Base-by-base conservation (phyloP, 768 basidiomycete species). In the Boletus vermiculosoides region DNA sequence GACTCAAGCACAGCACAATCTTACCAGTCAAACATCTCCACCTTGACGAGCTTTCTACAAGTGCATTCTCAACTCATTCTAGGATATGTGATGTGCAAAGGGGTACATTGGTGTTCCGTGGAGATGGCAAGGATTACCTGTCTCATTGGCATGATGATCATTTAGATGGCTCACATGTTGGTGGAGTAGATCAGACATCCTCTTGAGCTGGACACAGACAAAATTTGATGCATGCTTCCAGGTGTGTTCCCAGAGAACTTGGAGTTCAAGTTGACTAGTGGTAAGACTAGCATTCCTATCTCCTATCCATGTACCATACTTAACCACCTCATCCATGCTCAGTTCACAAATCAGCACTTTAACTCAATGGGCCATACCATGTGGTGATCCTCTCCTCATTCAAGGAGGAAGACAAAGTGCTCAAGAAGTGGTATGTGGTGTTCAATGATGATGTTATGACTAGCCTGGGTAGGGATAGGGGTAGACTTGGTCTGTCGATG, bases 111-210 rank as follows among this genome's bases (percentile, higher is more conserved):
- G 97, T 95, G 98, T 72, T 98, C 96, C 30, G 98, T 99, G 97
- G 97, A 99, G 77, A 99, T 99, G 97, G 97, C 97, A 1, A 97
- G 97, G 8, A 98, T 99, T 60, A 98, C 97, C 12, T 99, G 97
- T 75, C 78, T 98, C 51, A 98, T 97, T 0, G 97, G 97, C 40
- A 94, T 97, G 20, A 92, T 85, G 7, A 98, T 99, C 76, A 98
- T 99, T 63, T 96, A 99, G 71, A 95, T 99, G 93, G 96, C 97
- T 15, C 85, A 97, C 37, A 88, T 94, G 56, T 81, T 98, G 31
- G 97, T 99, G 22, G 97, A 99, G 65, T 93, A 97, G 74, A 94
- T 99, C 53, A 97, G 97, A 4, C 86, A 97, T 9, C 97, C 97
- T 1, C 84, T 99, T 50, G 97, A 99, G 68, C 76, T 99, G 63